Conservation (phyloP, 306 rosid genomes). For the Medicago truncatula region MtrunA17r5.0-ANR NC_053044.1:22523501-22524000, state of each 20-base stretch:
- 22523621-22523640: constrained; percentile 17
- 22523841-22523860: constrained; percentile 99
- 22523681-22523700: constrained; percentile 90
- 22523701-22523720: constrained; percentile 86
- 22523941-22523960: constrained; percentile 46
- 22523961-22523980: constrained; percentile 22
- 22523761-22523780: constrained; percentile 49
- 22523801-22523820: constrained; percentile 33
- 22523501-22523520: constrained; percentile 35
- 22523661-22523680: constrained; percentile 82
- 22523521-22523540: constrained; percentile 22
- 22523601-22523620: background rate
- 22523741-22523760: constrained; percentile 55
- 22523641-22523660: constrained; percentile 74
- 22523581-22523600: constrained; percentile 24
- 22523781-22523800: constrained; percentile 46
- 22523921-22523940: constrained; percentile 96
- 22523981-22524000: constrained; percentile 31
- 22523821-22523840: constrained; percentile 75
- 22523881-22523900: constrained; percentile 95
- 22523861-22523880: constrained; percentile 83
- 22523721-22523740: constrained; percentile 93
- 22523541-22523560: constrained; percentile 32
- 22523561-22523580: constrained; percentile 40
- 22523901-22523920: constrained; percentile 94